Evolutionary conservation across 2,329 filamentous ascomycete species (phyloP), one percentile per base, ranked within the genome.

Genomic region (Xenoacremonium recifei): DNA sequence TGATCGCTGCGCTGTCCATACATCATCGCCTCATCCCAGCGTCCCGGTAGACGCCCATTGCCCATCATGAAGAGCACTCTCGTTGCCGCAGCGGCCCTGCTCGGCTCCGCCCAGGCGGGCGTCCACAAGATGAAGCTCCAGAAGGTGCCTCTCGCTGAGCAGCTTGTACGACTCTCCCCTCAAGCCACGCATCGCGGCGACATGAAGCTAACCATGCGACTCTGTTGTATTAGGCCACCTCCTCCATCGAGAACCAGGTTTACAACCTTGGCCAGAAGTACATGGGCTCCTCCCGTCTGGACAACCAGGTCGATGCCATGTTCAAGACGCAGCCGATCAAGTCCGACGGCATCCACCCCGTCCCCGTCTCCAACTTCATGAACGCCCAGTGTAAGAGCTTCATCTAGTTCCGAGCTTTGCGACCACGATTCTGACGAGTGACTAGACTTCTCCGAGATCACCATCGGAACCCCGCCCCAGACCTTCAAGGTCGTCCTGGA

Each of bases 401-500:
- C n/a, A 15, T 23, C 7, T 16, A 11, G 5, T 17, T 25, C n/a
- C n/a, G 9, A 11, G 29, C 10, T 16, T 32, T 6, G 15, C 6
- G 15, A 32, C 15, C 9, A 9, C 9, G 29, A 9, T 15, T 6
- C 29, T 32, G 15, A 32, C 15, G 6, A 10, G 29, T 32, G 29
- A 6, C 16, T 48, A 95, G 91, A 99, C 78, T 99, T 96, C 82
- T 95, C 92, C 56, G 90, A 96, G 70, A 96, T 99, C 67, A 80
- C 82, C 57, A 82, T 99, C 66, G 93, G 93, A 53, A 92, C 85
- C 36, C 93, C 93, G 53, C 85, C 93, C 23, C 93, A 99, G 75
- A 79, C 73, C 57, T 99, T 99, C 84, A 99, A 99, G 81, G 95
- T 99, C 55, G 87, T 99, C 52, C 85, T 99, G 52, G 93, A 99